phyloP scores from a whole-genome alignment of 2,329 filamentous ascomycete genomes.

The Sporothrix mexicana region DNA sequence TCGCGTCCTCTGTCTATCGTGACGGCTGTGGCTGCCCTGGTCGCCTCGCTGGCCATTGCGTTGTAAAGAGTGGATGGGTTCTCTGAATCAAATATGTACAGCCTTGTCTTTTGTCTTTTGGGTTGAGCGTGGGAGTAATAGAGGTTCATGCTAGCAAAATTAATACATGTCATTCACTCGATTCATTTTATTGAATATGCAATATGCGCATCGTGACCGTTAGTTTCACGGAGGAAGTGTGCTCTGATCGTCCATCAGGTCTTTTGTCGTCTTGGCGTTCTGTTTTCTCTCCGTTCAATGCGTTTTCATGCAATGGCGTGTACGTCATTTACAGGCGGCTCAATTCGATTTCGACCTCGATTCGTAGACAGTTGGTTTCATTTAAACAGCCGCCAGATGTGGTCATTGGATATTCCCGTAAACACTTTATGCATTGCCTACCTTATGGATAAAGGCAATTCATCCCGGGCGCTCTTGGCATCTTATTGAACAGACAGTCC shows the following conservation, averaged over 20 bases:
- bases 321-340: neutral
- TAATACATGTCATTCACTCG: neutral
- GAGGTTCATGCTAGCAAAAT: neutral
- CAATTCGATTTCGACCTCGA: neutral
- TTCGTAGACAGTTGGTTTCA: neutral
- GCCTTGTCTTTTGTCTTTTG: neutral
- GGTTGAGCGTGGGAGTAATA: conserved; percentile 3
- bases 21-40: neutral
- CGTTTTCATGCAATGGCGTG: neutral
- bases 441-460: too few species aligned
- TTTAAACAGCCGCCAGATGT: neutral
- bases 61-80: neutral
- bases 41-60: neutral
- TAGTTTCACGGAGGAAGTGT: neutral
- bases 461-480: too few species aligned
- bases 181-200: neutral
- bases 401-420: neutral
- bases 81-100: too few species aligned
- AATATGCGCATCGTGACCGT: neutral
- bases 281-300: neutral
- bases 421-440: neutral
- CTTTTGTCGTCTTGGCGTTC: neutral
- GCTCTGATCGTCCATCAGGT: neutral
- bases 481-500: too few species aligned
- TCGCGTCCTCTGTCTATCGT: conserved; percentile 6